These are phyloP conservation scores for Grosmannia huntii DNA, from an alignment of 2,329 filamentous ascomycete genomes.

Conservation along the genomic window DNA sequence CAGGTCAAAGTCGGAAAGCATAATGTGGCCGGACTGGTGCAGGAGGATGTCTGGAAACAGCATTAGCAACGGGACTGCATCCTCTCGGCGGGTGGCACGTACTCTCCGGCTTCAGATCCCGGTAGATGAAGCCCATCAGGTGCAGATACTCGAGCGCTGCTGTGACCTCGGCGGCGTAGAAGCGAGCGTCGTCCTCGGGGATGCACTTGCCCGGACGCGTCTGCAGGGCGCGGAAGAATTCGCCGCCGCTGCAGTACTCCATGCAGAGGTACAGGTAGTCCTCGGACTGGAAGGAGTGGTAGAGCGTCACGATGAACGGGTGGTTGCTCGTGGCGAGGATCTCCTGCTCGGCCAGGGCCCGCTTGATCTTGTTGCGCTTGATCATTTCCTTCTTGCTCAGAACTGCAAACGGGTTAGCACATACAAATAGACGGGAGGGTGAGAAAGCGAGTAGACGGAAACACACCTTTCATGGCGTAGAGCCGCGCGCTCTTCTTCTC, in stretches of 20 bases:
- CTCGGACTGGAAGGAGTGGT: conserved; percentile 98
- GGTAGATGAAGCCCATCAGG: conserved; percentile 98
- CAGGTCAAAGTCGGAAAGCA: conserved; percentile 97
- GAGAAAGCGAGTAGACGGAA: too few relatives aligned
- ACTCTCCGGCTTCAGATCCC: conserved; percentile 97
- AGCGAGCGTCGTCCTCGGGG: conserved; percentile 88
- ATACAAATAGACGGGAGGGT: too few relatives aligned
- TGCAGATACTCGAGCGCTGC: conserved; percentile 94
- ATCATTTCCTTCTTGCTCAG: conserved; percentile 99
- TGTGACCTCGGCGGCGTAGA: conserved; percentile 95
- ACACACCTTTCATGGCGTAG: conserved; percentile 95
- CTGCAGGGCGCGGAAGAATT: conserved; percentile 95
- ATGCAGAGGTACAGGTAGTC: conserved; percentile 99
- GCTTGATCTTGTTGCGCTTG: conserved; percentile 99
- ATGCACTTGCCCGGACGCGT: conserved; percentile 96
- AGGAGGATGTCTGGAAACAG: conserved; percentile 67
- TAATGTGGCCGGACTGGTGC: conserved; percentile 98
- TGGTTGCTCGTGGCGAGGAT: conserved; percentile 98
- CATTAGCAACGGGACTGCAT: background rate
- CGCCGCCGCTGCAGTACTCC: conserved; percentile 98
- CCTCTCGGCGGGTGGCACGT: conserved; percentile 23
- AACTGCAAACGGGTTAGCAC: conserved; percentile 40
- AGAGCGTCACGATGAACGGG: conserved; percentile 95
- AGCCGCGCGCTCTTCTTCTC: conserved; percentile 95
- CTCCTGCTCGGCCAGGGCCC: conserved; percentile 92